Percentiles rank a stretch among this genome's conserved stretches.
These are phyloP conservation scores for Gamsiella multidivaricata DNA, from an alignment of 192 early-diverging fungal genomes.

Conservation along the genomic window DNA sequence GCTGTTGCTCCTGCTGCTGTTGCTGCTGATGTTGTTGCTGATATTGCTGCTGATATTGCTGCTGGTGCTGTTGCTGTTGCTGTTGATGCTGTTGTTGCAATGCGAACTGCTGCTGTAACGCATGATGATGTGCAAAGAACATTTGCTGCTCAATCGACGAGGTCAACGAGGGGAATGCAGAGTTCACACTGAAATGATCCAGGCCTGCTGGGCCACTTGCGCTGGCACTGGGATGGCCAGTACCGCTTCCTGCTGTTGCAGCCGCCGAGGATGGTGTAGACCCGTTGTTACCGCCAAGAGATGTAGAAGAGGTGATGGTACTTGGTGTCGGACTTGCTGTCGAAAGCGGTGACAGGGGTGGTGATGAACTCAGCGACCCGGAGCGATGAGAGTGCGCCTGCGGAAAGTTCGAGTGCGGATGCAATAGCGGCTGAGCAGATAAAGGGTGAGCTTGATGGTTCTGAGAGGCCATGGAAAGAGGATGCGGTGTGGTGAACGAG, in stretches of 20 bases:
- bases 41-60: slow-evolving; percentile 18
- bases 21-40: slow-evolving; percentile 4
- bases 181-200: slow-evolving; percentile 18
- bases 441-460: neutral
- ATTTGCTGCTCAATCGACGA: slow-evolving; percentile 40
- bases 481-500: neutral
- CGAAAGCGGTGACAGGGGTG: slow-evolving; percentile 28
- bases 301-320: neutral
- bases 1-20: slow-evolving; percentile 4
- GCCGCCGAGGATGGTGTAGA: neutral
- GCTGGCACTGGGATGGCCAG: neutral
- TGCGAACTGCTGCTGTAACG: slow-evolving; percentile 40
- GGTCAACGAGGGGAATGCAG: slow-evolving; percentile 22
- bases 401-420: slow-evolving; percentile 17
- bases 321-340: neutral
- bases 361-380: slow-evolving; percentile 7
- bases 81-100: slow-evolving; percentile 44
- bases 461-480: neutral
- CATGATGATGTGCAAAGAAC: slow-evolving; percentile 44
- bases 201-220: slow-evolving; percentile 8
- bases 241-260: neutral
- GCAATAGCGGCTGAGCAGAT: slow-evolving; percentile 8
- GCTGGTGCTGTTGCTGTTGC: slow-evolving; percentile 26
- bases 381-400: slow-evolving; percentile 2
- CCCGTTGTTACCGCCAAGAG: neutral